Evolutionary conservation across 2,329 filamentous ascomycete species (phyloP), one percentile per base, ranked within the genome.

Genomic region (Pseudogymnoascus pannorum): DNA sequence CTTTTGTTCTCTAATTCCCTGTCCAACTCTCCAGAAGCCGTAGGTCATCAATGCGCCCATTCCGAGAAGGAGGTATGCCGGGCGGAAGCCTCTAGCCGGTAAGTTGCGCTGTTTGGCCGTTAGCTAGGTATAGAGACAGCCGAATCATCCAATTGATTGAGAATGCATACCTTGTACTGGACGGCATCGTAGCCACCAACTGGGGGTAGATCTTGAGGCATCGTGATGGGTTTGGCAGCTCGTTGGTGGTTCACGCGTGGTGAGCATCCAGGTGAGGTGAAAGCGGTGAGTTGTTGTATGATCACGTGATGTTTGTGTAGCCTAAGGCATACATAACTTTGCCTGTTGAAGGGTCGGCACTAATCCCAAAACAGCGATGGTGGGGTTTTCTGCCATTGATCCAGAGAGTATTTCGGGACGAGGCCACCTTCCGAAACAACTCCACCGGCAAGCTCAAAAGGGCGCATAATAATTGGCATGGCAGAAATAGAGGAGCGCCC

Each of bases 161-260:
- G 44, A 58, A 35, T 64, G 78, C 81, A 72, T 76, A 92, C 89
- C 86, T 96, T 96, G 83, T 97, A 99, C 79, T 99, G 94, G 68
- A 99, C 88, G 76, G 93, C 88, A 76, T 87, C 88, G 78, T 99
- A 99, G 82, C 94, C 94, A 81, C 93, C 94, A 73, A 78, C 76
- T 70, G 94, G 94, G 80, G 94, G 94, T 86, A 99, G 91, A 82
- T 99, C 94, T 84, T 97, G 92, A 81, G 89, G 87, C 93, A 97
- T 97, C 73, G 67, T 87, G 81, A 75, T 42, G n/a, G 24, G 12
- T 48, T 58, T 35, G 57, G 36, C 31, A 58, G 57, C 57, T 58
- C 31, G n/a, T 26, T 40, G 7, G 31, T 58, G 29, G 36, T 58
- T 36, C 33, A 38, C 31, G 57, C 57, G 57, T 38, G 33, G 20